phyloP scores from a whole-genome alignment of 768 basidiomycete species.

The Russula abietina region DNA sequence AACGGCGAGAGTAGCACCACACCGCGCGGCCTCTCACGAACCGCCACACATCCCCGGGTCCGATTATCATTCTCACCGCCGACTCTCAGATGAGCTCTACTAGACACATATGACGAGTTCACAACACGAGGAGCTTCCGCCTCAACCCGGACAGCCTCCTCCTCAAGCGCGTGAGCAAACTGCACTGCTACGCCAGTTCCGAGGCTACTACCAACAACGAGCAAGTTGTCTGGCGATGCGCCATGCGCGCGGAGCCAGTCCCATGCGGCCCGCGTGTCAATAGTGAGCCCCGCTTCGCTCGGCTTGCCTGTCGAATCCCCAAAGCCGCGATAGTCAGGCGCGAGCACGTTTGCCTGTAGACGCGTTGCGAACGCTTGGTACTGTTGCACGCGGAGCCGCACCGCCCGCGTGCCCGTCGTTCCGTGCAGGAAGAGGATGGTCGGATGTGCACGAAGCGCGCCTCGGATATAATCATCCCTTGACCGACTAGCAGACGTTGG shows the following conservation, averaged over 20 bases:
- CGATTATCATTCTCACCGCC: background rate
- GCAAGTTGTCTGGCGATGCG: slow-evolving; percentile 52
- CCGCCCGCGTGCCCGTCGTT: slow-evolving; percentile 80
- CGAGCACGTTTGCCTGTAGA: slow-evolving; percentile 68
- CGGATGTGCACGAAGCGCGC: slow-evolving; percentile 53
- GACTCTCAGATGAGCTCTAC: background rate
- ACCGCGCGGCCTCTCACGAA: slow-evolving; percentile 34
- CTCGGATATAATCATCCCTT: slow-evolving; percentile 38
- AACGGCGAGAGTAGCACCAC: slow-evolving; percentile 41
- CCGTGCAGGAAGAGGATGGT: slow-evolving; percentile 88
- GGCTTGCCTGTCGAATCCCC: slow-evolving; percentile 81
- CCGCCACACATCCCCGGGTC: background rate
- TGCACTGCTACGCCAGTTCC: slow-evolving; percentile 71
- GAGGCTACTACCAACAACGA: slow-evolving; percentile 81
- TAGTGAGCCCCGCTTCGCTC: slow-evolving; percentile 63
- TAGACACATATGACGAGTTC: background rate
- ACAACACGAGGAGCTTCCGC: slow-evolving; percentile 14
- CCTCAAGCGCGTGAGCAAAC: slow-evolving; percentile 38
- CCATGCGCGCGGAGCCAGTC: slow-evolving; percentile 65
- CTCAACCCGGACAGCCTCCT: slow-evolving; percentile 27
- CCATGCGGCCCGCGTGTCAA: slow-evolving; percentile 74
- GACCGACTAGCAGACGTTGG: background rate
- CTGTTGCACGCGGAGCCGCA: slow-evolving; percentile 54
- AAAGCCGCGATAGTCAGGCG: slow-evolving; percentile 90
- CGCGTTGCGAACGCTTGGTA: slow-evolving; percentile 62